Base-by-base conservation (phyloP, 139 green algal species). In the Zygnema circumcarinatum region DNA sequence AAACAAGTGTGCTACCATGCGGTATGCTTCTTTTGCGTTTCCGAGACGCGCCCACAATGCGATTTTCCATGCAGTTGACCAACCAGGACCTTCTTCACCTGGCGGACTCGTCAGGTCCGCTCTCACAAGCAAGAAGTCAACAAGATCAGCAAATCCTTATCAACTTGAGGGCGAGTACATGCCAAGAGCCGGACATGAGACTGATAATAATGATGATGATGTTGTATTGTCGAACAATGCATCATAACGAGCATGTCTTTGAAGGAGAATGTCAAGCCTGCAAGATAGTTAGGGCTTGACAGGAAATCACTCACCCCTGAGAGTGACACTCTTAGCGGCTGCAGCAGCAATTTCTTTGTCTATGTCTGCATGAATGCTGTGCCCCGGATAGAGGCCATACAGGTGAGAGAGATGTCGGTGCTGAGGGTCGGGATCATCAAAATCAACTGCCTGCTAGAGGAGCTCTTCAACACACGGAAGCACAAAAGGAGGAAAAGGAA, bases 31-130 rank as follows among this genome's bases (percentile, higher is more conserved):
- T 3, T 78, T 11, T 53, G 7, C 69, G 11, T 78, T 42, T 53
- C 69, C 35, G 11, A 78, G 69, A 40, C 69, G 69, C 3, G 69
- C 7, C 69, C 69, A 78, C 3, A 40, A 41, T 78, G 69, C 69
- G 11, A 42, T 78, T 78, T 78, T 78, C 69, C 69, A 78, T 16
- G 69, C 69, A 36, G 69, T 78, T 11, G 69, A 78, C 69, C 69
- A 78, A 29, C 69, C 69, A 53, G 69, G 69, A 40, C 69, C 69
- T 16, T 53, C 36, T 11, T 78, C 69, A 40, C 69, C 69, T 78
- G 16, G 16, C 7, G 3, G 16, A 78, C 3, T 78, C 35, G 69
- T 78, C 69, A 72, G 29, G 29, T 72, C 56, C 56, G 29, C 29
- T 72, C 29, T 29, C 29, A 35, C 29, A 29, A 29, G 29, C 29